phyloP scores from a whole-genome alignment of 1,284 basidiomycete species.

The Termitomyces sp. region DNA sequence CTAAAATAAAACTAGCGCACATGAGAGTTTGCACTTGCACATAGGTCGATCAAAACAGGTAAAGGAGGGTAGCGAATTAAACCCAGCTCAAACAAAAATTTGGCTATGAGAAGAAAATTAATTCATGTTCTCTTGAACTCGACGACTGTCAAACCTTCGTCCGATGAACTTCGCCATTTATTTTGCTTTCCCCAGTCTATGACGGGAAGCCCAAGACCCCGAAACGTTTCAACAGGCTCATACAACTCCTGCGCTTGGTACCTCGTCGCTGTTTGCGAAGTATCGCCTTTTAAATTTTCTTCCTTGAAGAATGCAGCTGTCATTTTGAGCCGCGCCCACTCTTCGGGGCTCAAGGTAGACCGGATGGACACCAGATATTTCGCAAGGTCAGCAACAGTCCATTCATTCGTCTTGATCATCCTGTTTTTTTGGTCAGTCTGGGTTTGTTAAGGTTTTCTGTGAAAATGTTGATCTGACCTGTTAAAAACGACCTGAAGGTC shows the following conservation, averaged over 20 bases:
- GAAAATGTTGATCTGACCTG: conserved; percentile 38
- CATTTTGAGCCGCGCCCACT: conserved; percentile 69
- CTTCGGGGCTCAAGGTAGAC: conserved; percentile 60
- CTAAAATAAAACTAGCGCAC: conserved; percentile 19
- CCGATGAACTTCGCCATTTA: conserved; percentile 77
- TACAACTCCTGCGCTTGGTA: conserved; percentile 73
- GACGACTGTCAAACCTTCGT: conserved; percentile 60
- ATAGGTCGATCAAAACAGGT: conserved; percentile 61
- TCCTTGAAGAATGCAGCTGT: conserved; percentile 84
- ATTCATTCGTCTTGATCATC: conserved; percentile 82
- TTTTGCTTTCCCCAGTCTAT: conserved; percentile 81
- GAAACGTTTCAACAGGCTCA: conserved; percentile 76
- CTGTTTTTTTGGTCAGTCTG: conserved; percentile 32
- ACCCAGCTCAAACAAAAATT: conserved; percentile 79
- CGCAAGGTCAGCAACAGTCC: conserved; percentile 75
- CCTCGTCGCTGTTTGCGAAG: conserved; percentile 36
- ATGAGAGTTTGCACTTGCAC: conserved; percentile 45
- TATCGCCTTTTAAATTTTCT: conserved; percentile 38
- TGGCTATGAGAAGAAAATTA: conserved; percentile 49
- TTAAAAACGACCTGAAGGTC: conserved; percentile 87
- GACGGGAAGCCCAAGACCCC: conserved; percentile 73
- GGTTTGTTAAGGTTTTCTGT: background rate
- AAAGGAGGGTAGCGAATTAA: conserved; percentile 72
- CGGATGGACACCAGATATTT: conserved; percentile 89
- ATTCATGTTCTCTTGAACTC: background rate